phyloP scores from a whole-genome alignment of 2,329 filamentous ascomycete species.

The Fusarium oligoseptatum region DNA sequence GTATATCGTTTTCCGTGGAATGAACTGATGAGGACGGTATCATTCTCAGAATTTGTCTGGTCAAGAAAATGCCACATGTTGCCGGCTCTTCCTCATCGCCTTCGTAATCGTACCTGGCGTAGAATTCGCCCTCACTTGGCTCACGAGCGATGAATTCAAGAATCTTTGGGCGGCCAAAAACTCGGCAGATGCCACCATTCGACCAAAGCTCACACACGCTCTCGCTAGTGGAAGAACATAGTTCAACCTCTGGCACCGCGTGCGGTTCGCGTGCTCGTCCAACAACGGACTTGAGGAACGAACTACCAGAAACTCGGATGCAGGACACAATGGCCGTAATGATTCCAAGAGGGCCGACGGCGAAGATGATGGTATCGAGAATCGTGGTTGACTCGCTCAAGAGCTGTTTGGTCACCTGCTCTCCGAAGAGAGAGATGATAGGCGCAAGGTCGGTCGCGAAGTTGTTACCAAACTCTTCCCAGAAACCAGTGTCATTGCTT shows the following conservation, averaged over 20 bases:
- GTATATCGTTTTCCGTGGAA: not conserved
- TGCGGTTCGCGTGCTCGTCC: not conserved
- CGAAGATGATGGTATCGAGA: not conserved
- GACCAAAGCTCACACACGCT: not conserved
- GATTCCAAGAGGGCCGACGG: not conserved
- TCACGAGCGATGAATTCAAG: not conserved
- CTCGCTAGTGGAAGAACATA: not conserved
- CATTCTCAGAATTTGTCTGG: not conserved
- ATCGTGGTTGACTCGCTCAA: not conserved
- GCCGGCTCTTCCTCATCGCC: not conserved
- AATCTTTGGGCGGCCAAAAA: not conserved
- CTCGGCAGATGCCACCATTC: not conserved
- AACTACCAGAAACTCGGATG: not conserved
- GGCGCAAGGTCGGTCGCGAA: constrained; percentile 1
- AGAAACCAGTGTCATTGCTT: not conserved
- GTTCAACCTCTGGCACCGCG: not conserved
- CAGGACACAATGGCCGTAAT: not conserved
- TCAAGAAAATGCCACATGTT: not conserved
- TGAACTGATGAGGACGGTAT: not conserved
- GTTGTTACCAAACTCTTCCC: not conserved
- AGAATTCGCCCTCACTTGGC: not conserved
- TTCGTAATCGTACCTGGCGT: not conserved
- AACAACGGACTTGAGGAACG: not conserved
- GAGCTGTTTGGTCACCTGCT: not conserved
- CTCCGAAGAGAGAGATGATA: not conserved